phyloP scores from a whole-genome alignment of 2,329 filamentous ascomycete genomes.

The Colletotrichum camelliae region DNA sequence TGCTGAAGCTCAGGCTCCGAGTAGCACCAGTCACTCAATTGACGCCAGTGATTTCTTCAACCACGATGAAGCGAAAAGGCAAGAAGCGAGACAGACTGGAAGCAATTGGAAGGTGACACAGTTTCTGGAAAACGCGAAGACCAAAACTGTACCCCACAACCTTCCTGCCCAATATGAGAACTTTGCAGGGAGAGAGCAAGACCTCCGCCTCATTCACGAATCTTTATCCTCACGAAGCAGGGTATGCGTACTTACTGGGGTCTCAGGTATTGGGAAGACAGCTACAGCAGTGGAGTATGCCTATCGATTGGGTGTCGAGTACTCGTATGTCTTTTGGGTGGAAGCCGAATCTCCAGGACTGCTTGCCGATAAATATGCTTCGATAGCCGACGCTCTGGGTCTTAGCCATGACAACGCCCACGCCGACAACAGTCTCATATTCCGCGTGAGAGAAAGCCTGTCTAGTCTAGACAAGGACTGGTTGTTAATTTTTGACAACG shows the following conservation, averaged over 20 bases:
- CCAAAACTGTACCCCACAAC: background rate
- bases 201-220: background rate
- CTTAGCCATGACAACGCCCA: background rate
- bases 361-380: background rate
- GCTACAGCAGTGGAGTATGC: background rate
- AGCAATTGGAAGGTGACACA: too few relatives aligned
- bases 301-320: background rate
- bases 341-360: background rate
- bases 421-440: background rate
- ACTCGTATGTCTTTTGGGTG: background rate
- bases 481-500: background rate
- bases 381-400: background rate
- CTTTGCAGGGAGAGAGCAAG: background rate
- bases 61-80: too few relatives aligned
- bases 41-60: too few relatives aligned
- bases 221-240: background rate
- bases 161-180: background rate
- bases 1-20: too few relatives aligned
- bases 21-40: too few relatives aligned
- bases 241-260: background rate
- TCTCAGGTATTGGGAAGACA: background rate
- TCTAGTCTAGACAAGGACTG: background rate
- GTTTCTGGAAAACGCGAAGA: too few relatives aligned
- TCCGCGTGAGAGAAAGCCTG: background rate
- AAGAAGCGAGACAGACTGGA: too few relatives aligned